Conservation (phyloP, 2,329 filamentous ascomycete genomes). For the Botrytis medusae region DNA sequence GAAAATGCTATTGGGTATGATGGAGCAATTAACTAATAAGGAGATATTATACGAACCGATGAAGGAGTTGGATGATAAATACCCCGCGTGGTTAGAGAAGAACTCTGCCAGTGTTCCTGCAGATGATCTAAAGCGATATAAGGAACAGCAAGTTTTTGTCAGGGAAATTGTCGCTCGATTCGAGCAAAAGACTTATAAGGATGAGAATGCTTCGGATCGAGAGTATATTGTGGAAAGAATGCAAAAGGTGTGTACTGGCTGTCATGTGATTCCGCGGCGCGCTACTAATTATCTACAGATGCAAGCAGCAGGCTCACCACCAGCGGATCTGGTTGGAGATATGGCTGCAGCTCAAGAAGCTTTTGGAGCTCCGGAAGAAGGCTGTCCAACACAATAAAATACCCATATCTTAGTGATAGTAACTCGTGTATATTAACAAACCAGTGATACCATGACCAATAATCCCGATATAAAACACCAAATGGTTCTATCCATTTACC, state of each 20-base stretch:
- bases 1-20: conserved; percentile 95
- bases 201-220: conserved; percentile 76
- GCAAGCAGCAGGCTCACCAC: conserved; percentile 92
- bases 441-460: conserved; percentile 22
- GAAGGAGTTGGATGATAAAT: conserved; percentile 94
- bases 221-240: conserved; percentile 96
- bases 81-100: conserved; percentile 82
- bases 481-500: background rate
- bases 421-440: conserved; percentile 17
- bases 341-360: conserved; percentile 80
- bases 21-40: conserved; percentile 98
- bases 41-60: conserved; percentile 98
- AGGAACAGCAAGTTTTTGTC: conserved; percentile 77
- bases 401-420: conserved; percentile 20
- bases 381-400: conserved; percentile 60
- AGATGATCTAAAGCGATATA: conserved; percentile 77
- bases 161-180: conserved; percentile 87
- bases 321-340: conserved; percentile 86
- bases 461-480: background rate
- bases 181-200: conserved; percentile 76
- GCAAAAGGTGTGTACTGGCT: conserved; percentile 72
- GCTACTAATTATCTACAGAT: conserved; percentile 60
- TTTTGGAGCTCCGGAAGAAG: conserved; percentile 59
- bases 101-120: conserved; percentile 64
- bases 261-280: conserved; percentile 10